Evolutionary conservation across 2,329 filamentous ascomycete species (phyloP), one percentile per base, ranked within the genome.

Genomic region (Sphaerulina populicola): DNA sequence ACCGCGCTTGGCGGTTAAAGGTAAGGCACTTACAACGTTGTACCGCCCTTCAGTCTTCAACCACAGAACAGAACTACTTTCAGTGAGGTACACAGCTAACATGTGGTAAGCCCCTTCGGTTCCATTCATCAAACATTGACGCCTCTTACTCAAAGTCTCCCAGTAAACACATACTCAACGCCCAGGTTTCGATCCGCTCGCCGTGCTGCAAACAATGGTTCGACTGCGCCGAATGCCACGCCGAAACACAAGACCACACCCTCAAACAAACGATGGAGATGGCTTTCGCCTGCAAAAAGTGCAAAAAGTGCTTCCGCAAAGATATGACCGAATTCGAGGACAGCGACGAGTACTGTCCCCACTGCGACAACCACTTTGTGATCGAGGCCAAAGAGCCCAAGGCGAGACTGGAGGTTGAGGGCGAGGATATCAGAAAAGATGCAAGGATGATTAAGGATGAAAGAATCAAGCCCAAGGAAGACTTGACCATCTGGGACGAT

Each of bases 131-230:
- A 27, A 27, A 27, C 6, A 27, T 27, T 8, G 23, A 14, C 37
- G 38, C 4, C 53, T 53, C 35, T 33, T 44, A 18, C 49, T 10
- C 5, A 6, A 35, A 35, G 6, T n/a, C 38, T 18, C 27, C 9
- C 53, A 96, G 93, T 77, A 97, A 97, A 79, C 93, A 98, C 76
- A 77, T 98, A 66, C 83, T 98, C 70, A 98, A 98, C 77, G 93
- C 91, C 57, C 93, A 98, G 74, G 93, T 98, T 65, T 77, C 91
- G 52, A 94, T 98, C 73, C 87, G 93, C 63, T 93, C 90, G 51
- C 87, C 90, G 57, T 98, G 93, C 77, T 98, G 93, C 76, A 80
- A 82, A 55, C 96, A 95, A 76, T 98, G 94, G 94, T 98, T 96
- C 74, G 93, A 98, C 75, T 98, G 93, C 72, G 86, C 88, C 58